A percentile compares a stretch with the other conserved stretches of the same genome.
Evolutionary conservation across 208 protist species (phyloP).

Genomic region (Leishmania gerbilli): DNA sequence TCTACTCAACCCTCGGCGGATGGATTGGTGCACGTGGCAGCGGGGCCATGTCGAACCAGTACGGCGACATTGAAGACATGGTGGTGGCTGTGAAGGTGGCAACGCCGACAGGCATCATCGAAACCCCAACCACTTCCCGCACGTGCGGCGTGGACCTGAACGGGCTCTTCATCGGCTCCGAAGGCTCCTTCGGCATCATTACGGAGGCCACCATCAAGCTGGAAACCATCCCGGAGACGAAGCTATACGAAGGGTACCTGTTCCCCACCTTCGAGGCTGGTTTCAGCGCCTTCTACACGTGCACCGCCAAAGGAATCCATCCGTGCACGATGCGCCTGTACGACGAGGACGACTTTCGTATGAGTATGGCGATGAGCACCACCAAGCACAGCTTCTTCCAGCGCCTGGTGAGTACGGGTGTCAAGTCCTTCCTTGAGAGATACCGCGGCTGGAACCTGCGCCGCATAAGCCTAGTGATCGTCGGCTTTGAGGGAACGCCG

Average conservation of each 20-base stretch:
- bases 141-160: slow-evolving; percentile 91
- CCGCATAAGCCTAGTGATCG: slow-evolving; percentile 77
- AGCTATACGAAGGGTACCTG: slow-evolving; percentile 88
- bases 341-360: slow-evolving; percentile 91
- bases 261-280: slow-evolving; percentile 89
- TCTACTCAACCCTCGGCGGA: slow-evolving; percentile 93
- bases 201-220: slow-evolving; percentile 93
- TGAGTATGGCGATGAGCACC: slow-evolving; percentile 89
- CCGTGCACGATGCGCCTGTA: slow-evolving; percentile 92
- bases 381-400: slow-evolving; percentile 45
- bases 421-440: slow-evolving; percentile 68
- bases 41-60: slow-evolving; percentile 95
- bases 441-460: slow-evolving; percentile 75
- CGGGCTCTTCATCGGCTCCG: slow-evolving; percentile 91
- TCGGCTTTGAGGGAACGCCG: slow-evolving; percentile 88
- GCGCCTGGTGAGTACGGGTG: slow-evolving; percentile 54
- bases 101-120: slow-evolving; percentile 90
- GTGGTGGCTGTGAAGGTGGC: slow-evolving; percentile 91
- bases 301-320: slow-evolving; percentile 80
- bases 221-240: slow-evolving; percentile 83
- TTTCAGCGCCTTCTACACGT: slow-evolving; percentile 82
- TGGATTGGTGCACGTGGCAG: slow-evolving; percentile 95
- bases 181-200: slow-evolving; percentile 94
- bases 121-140: slow-evolving; percentile 80
- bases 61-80: slow-evolving; percentile 95